These are phyloP conservation scores for Suhomyces terraborum DNA, from an alignment of 1,139 yeast species.

Conservation along the genomic window DNA sequence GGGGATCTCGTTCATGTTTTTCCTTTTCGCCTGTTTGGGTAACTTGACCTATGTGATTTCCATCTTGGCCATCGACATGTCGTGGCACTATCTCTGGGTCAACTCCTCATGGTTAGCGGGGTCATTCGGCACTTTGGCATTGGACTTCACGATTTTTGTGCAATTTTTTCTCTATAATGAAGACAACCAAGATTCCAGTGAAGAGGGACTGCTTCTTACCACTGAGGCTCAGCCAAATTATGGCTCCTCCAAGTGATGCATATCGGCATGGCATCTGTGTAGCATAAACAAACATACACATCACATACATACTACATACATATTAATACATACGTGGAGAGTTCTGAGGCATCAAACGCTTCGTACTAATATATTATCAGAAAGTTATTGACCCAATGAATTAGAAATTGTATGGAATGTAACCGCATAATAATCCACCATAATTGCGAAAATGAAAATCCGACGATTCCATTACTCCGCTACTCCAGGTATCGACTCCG, in stretches of 20 bases:
- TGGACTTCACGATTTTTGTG: constrained; percentile 81
- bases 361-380: no score
- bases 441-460: no score
- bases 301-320: neutral
- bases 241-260: constrained; percentile 5
- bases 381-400: no score
- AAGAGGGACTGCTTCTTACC: constrained; percentile 1
- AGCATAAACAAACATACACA: neutral
- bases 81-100: constrained; percentile 68
- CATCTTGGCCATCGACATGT: constrained; percentile 73
- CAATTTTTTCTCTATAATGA: constrained; percentile 84
- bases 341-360: no score
- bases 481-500: no score
- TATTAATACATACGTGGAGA: neutral
- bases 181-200: constrained; percentile 12
- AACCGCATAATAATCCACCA: no score
- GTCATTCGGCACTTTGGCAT: constrained; percentile 78
- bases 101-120: constrained; percentile 95
- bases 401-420: no score
- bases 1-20: constrained; percentile 89
- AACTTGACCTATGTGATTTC: constrained; percentile 87
- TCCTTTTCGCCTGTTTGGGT: constrained; percentile 90
- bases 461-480: no score
- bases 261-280: no score
- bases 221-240: constrained; percentile 1